Conservation (phyloP, 2,329 filamentous ascomycete species). For the Neurospora crassa region DNA sequence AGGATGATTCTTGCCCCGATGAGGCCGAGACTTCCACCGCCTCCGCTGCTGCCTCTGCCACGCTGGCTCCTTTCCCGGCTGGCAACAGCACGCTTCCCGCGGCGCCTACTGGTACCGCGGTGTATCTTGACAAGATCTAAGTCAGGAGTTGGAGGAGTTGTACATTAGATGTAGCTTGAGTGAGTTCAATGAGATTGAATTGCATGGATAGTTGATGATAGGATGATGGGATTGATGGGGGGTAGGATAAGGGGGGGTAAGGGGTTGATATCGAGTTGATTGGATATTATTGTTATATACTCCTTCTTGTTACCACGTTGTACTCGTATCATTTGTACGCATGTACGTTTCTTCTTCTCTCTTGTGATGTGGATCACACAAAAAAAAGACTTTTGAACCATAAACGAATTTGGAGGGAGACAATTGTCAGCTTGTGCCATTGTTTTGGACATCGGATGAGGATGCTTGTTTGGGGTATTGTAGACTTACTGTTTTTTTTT, state of each 20-base stretch:
- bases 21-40: slow-evolving; percentile 8
- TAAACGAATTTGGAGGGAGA: not conserved
- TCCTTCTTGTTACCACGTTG: not conserved
- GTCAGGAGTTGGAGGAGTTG: not conserved
- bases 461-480: no score
- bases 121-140: not conserved
- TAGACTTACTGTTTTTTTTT: no score
- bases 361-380: not conserved
- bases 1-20: slow-evolving; percentile 7
- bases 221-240: not conserved
- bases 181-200: not conserved
- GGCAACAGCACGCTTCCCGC: slow-evolving; percentile 4
- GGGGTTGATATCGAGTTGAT: not conserved
- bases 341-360: not conserved
- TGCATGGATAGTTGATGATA: not conserved
- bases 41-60: not conserved
- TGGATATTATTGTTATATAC: not conserved
- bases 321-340: not conserved
- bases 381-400: not conserved
- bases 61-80: slow-evolving; percentile 4
- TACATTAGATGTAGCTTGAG: not conserved
- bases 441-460: no score
- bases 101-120: slow-evolving; percentile 5
- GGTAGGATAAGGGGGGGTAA: not conserved
- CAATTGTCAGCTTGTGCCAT: not conserved